Base-by-base conservation (phyloP, 176 grass and related monocot genomes). In the Chrysopogon serrulatus region DNA sequence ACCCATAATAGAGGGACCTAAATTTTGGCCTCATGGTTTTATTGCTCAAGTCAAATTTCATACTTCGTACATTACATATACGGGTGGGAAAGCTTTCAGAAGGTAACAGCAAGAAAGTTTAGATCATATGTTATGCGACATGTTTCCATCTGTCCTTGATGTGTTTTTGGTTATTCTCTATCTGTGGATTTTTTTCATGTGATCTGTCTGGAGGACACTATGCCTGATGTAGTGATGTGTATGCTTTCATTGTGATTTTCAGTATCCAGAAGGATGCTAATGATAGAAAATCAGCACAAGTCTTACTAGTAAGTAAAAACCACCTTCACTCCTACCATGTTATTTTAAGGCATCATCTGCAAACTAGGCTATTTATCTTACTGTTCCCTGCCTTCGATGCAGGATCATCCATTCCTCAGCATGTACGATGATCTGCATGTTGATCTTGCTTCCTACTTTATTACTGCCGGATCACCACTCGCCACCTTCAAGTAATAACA, bases 391-490 rank as follows among this genome's bases (percentile, higher is more conserved):
- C 68, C 40, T 71, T 77, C 17, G 15, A 67, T 79, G 47, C 90
- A 99, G 96, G 71, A 32, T 19, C 96, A 96, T 88, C 93, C 96
- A 33, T 99, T 94, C 89, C 78, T 99, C 68, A 96, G 87, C 91
- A 36, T 99, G 96, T 99, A 99, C 16, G 90, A 94, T 65, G 96
- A 99, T 42, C 74, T 99, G 65, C 79, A 90, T 32, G 81, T 94
- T 26, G 88, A 96, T 82, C 96, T 99, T 28, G 74, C 96, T 67
- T 93, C 94, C 16, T 99, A 99, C 85, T 99, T 99, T 60, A 99
- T 75, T 49, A 89, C 88, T 0, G 31, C 87, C 1, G 96, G 96
- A 72, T 72, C 90, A n/a, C 91, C 96, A 0, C 96, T 99, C 68
- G 91, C 96, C 78, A 92, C 88, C 17, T 94, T 99, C 67, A 48